A percentile compares a stretch with the other conserved stretches of the same genome.
Conservation (phyloP, 2,329 filamentous ascomycete species). For the Neobulgaria alba region DNA sequence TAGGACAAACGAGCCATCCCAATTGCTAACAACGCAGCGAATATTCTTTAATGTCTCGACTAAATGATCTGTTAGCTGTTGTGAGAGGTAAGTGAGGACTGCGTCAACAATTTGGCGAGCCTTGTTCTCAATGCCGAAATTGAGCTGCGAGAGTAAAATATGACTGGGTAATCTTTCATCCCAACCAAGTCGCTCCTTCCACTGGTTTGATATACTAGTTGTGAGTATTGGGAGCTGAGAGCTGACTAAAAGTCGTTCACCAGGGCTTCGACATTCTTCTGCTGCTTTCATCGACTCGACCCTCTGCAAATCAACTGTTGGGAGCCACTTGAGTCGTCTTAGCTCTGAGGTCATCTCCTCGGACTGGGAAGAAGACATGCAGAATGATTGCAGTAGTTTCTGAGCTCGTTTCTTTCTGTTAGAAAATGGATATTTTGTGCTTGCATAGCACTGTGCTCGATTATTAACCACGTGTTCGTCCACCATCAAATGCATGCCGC, state of each 20-base stretch:
- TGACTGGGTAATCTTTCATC: slow-evolving; percentile 5
- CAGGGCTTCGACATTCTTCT: slow-evolving; percentile 13
- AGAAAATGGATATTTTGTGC: background rate
- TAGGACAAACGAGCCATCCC: slow-evolving; percentile 7
- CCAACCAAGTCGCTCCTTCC: slow-evolving; percentile 19
- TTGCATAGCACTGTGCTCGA: slow-evolving; percentile 12
- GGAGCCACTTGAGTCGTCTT: slow-evolving; percentile 16
- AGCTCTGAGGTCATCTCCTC: slow-evolving; percentile 2
- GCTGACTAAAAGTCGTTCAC: slow-evolving; percentile 11
- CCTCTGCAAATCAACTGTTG: slow-evolving; percentile 4
- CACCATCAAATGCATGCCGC: slow-evolving; percentile 16
- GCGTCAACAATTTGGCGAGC: slow-evolving; percentile 13
- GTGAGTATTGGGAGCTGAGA: slow-evolving; percentile 14
- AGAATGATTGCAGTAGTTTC: slow-evolving; percentile 7
- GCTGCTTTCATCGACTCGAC: slow-evolving; percentile 5
- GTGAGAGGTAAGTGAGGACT: slow-evolving; percentile 14
- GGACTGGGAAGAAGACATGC: slow-evolving; percentile 1
- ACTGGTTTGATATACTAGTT: slow-evolving; percentile 6
- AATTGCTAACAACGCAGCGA: slow-evolving; percentile 11
- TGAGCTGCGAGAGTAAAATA: slow-evolving; percentile 16
- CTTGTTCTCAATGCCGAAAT: slow-evolving; percentile 7
- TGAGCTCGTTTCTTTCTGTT: slow-evolving; percentile 5
- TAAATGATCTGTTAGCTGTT: slow-evolving; percentile 1
- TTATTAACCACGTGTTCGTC: slow-evolving; percentile 15
- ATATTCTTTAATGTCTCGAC: slow-evolving; percentile 5